Evolutionary conservation across 1,139 yeast genomes (phyloP), one percentile per base, ranked within the genome.

Genomic region (Diutina siamensis): DNA sequence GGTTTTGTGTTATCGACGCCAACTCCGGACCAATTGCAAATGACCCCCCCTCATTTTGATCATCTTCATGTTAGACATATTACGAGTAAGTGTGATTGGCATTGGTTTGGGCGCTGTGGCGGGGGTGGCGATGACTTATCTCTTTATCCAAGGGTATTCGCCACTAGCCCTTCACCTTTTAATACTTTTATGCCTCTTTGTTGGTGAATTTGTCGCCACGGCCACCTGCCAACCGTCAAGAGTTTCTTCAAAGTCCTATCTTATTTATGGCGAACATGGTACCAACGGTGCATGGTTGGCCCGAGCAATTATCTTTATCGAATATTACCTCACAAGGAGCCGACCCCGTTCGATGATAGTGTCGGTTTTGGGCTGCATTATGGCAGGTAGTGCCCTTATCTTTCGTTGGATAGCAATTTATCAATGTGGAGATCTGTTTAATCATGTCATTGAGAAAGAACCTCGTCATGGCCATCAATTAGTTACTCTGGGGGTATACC

Each of bases 361-460:
- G 5, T 7, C 15, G 2, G 13, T 3, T n/a, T 1, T 4, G 5
- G 4, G 25, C 17, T 15, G 18, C 31, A 2, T 3, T 38, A n/a
- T 17, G 32, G 31, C 12, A 3, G 3, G n/a, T 15, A 9, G 8
- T 17, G 42, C 32, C 3, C 32, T 22, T 38, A 25, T 9, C 15
- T 36, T 22, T 18, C 17, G 40, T 3, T 21, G 27, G 28, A 3
- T 25, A 8, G 31, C 42, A 3, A 38, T 38, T 10, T 15, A 25
- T 22, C 42, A 38, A 15, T 38, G 42, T 9, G 31, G 32, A n/a
- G 42, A 15, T 9, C 42, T 38, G 42, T 38, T 38, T 17, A 38
- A 38, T 25, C 42, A 38, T 17, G 18, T 17, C 20, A 17, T 38
- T 3, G 32, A 38, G 21, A 19, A 4, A 7, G n/a, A n/a, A n/a